Evolutionary conservation across 2,329 filamentous ascomycete genomes (phyloP).

Genomic region (Phoma sp.): DNA sequence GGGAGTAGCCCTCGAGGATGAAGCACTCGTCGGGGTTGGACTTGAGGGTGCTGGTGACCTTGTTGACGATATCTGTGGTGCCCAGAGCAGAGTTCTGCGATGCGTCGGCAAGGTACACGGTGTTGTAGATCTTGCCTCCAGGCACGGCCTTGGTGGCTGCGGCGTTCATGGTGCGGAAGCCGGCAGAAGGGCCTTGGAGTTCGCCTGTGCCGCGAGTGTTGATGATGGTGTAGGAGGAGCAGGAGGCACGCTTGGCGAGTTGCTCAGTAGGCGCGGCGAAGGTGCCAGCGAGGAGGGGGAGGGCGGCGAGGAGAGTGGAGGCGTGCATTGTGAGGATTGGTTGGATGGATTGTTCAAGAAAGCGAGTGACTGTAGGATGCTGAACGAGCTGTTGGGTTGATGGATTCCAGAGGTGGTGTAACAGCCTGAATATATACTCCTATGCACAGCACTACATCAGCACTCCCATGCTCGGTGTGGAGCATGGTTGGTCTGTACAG

Average conservation of each 20-base stretch:
- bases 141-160: slow-evolving; percentile 32
- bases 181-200: slow-evolving; percentile 22
- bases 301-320: slow-evolving; percentile 12
- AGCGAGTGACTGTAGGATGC: background rate
- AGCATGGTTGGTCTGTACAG: background rate
- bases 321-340: slow-evolving; percentile 19
- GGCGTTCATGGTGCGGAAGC: slow-evolving; percentile 45
- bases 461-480: background rate
- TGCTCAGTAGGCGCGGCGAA: slow-evolving; percentile 18
- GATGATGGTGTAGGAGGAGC: slow-evolving; percentile 32
- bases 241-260: slow-evolving; percentile 15
- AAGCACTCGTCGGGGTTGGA: slow-evolving; percentile 41
- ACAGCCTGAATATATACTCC: slow-evolving; percentile 2
- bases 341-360: background rate
- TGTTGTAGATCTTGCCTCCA: slow-evolving; percentile 45
- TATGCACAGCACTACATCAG: background rate
- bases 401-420: background rate
- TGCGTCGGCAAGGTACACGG: slow-evolving; percentile 40
- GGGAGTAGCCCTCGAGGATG: slow-evolving; percentile 48
- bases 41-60: slow-evolving; percentile 34
- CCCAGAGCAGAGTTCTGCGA: slow-evolving; percentile 35
- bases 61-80: slow-evolving; percentile 43
- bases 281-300: slow-evolving; percentile 18
- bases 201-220: slow-evolving; percentile 33
- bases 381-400: background rate